phyloP scores from a whole-genome alignment of 768 basidiomycete genomes.

The Coprinopsis sp. region DNA sequence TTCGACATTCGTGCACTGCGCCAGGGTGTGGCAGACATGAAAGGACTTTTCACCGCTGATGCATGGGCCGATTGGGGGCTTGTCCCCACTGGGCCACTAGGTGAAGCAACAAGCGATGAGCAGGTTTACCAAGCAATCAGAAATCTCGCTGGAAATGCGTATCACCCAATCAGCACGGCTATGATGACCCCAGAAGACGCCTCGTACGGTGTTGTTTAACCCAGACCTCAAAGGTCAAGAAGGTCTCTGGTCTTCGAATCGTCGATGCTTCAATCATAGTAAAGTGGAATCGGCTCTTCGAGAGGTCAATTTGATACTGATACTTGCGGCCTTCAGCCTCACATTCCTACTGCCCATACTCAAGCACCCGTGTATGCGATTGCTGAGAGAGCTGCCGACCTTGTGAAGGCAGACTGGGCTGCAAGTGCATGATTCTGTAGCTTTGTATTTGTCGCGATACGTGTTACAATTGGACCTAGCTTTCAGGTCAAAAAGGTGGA shows the following conservation, averaged over 20 bases:
- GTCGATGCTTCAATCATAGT: constrained; percentile 36
- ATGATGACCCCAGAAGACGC: constrained; percentile 26
- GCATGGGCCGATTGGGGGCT: constrained; percentile 17
- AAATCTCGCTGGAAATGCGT: background rate
- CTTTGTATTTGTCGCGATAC: too few relatives aligned
- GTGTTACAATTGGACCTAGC: too few relatives aligned
- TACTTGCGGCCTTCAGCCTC: constrained; percentile 1
- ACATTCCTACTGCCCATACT: background rate
- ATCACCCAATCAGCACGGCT: constrained; percentile 23
- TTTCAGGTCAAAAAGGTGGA: too few relatives aligned
- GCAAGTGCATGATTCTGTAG: too few relatives aligned
- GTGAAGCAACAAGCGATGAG: background rate
- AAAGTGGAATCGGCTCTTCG: constrained; percentile 5
- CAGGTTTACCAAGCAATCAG: constrained; percentile 3
- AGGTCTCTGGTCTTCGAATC: constrained; percentile 29
- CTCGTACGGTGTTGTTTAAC: constrained; percentile 30
- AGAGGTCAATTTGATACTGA: background rate
- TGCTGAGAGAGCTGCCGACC: constrained; percentile 12
- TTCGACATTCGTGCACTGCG: constrained; percentile 21
- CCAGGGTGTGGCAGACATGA: constrained; percentile 14
- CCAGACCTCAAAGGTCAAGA: constrained; percentile 34
- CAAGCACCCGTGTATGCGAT: constrained; percentile 10
- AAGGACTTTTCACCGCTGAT: constrained; percentile 15
- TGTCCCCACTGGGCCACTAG: constrained; percentile 6
- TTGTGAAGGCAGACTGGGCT: background rate